These are phyloP conservation scores for Aspergillus egyptiacus DNA, from an alignment of 495 filamentous ascomycete species.

Conservation along the genomic window DNA sequence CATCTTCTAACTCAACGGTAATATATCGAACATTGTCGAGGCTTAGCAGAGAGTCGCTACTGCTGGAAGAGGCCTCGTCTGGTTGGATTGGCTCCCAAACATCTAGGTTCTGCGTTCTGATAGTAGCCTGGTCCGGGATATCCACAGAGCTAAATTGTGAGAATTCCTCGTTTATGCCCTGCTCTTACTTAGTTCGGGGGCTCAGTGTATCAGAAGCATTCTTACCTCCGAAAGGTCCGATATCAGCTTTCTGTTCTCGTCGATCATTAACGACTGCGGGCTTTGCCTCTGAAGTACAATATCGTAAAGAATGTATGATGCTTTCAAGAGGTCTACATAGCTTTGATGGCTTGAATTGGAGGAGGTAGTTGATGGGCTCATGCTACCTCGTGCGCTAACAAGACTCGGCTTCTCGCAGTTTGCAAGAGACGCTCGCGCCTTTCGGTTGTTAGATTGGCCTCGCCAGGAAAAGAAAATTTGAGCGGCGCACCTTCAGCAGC, in stretches of 20 bases:
- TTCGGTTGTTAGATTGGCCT: neutral
- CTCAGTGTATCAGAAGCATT: neutral
- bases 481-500: constrained; percentile 34
- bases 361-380: constrained; percentile 24
- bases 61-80: constrained; percentile 24
- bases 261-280: constrained; percentile 21
- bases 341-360: constrained; percentile 26
- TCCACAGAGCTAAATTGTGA: constrained; percentile 27
- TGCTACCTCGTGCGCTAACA: constrained; percentile 21
- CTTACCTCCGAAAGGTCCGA: constrained; percentile 35
- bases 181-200: neutral
- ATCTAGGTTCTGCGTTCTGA: constrained; percentile 27
- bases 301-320: constrained; percentile 40
- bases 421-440: constrained; percentile 24
- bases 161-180: constrained; percentile 35
- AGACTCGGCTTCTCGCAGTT: constrained; percentile 24
- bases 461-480: neutral
- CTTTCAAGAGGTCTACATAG: constrained; percentile 39
- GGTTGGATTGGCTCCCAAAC: constrained; percentile 37
- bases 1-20: constrained; percentile 35
- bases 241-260: constrained; percentile 38
- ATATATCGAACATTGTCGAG: constrained; percentile 32
- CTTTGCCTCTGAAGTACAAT: constrained; percentile 27
- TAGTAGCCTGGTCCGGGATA: constrained; percentile 22
- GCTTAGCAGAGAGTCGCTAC: constrained; percentile 16